phyloP scores from a whole-genome alignment of 371 early-diverging fungal genomes.

The Gilbertella persicaria region DNA sequence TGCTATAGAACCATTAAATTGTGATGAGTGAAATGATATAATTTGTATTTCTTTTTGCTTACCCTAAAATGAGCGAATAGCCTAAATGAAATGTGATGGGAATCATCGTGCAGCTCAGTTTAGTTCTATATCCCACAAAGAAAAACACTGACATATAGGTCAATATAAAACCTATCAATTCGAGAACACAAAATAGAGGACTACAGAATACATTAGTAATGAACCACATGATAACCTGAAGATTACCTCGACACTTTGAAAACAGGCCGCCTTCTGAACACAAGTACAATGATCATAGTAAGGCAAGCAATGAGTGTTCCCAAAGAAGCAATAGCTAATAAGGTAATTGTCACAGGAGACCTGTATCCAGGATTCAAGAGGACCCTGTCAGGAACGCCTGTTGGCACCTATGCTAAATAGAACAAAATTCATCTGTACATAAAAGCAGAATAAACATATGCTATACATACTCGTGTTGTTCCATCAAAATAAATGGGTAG shows the following conservation, averaged over 20 bases:
- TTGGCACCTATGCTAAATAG: constrained; percentile 32
- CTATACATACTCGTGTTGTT: constrained; percentile 28
- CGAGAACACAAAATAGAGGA: constrained; percentile 56
- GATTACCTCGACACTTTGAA: constrained; percentile 59
- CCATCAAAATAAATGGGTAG: constrained; percentile 56
- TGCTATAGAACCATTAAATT: constrained; percentile 24
- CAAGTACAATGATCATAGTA: constrained; percentile 41
- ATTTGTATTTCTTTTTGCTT: constrained; percentile 3
- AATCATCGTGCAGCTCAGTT: constrained; percentile 39
- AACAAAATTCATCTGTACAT: no score
- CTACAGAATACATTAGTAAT: constrained; percentile 18
- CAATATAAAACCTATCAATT: constrained; percentile 49
- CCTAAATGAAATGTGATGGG: constrained; percentile 49
- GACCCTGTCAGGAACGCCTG: constrained; percentile 29
- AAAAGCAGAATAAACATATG: not conserved
- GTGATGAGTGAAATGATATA: not conserved
- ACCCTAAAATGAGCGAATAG: constrained; percentile 44
- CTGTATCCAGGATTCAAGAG: constrained; percentile 41
- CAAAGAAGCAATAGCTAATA: constrained; percentile 43
- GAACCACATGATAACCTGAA: not conserved
- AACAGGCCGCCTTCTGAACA: constrained; percentile 46
- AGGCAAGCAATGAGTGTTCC: constrained; percentile 37
- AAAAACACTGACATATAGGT: constrained; percentile 40
- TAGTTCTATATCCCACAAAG: constrained; percentile 31
- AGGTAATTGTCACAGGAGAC: constrained; percentile 43